Evolutionary conservation across 768 basidiomycete species (phyloP), one percentile per base, ranked within the genome.

Genomic region (Mycena polygramma): DNA sequence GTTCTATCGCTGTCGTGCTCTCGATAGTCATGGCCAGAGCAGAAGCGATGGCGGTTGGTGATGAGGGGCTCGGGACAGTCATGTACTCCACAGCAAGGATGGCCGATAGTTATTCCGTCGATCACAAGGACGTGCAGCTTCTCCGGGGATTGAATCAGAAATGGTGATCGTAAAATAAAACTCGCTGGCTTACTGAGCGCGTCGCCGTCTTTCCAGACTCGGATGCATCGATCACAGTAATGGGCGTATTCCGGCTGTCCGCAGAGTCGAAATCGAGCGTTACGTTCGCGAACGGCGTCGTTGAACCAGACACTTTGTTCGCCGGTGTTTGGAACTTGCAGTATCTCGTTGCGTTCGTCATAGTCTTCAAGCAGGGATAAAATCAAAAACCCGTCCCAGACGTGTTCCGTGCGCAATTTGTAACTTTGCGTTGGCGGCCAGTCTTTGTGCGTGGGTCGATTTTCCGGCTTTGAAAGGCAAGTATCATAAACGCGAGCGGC

Each of bases 11-110:
- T 39, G 7, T 39, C 13, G 4, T n/a, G 8, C 15, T 41, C 22
- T 37, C 63, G 52, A 2, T 57, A 59, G 39, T 37, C 4, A 15
- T 57, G 57, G 2, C 37, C 37, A 15, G 54, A 10, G 48, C 51
- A 62, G 15, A 61, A 17, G 75, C 77, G 30, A 68, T 63, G 59
- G 74, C 77, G 20, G 59, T 73, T 76, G 46, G 17, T 35, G 19
- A 49, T 15, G 20, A 61, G 45, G 11, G 57, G 22, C 17, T 57
- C 57, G 9, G 39, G 57, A 35, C 57, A 57, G 19, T 57, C 22
- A 20, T 57, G 57, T 8, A 57, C 57, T 2, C 37, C 57, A 22
- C 57, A 57, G 57, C 57, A 57, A 15, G 57, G 57, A 22, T 22
- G 24, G 6, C 53, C 53, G 35, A 54, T 54, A 4, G 53, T 54